Percentiles rank a stretch among this genome's conserved stretches.
These are phyloP conservation scores for Arctium minus DNA, from an alignment of 129 eudicot species.

Conservation along the genomic window DNA sequence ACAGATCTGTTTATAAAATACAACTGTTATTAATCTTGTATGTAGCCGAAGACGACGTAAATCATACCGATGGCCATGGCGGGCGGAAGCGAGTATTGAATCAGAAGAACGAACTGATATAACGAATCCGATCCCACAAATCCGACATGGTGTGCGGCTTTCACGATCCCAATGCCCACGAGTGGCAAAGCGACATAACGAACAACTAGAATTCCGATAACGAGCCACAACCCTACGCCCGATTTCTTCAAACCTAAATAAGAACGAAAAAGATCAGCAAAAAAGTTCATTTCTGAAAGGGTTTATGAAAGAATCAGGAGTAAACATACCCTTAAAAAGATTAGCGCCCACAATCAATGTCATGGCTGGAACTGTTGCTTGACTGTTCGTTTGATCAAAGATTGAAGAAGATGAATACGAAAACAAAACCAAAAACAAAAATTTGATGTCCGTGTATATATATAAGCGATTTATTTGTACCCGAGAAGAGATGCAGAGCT, in stretches of 20 bases:
- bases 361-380: conserved; percentile 66
- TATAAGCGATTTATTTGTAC: conserved; percentile 22
- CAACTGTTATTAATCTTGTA: background rate
- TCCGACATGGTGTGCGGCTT: conserved; percentile 48
- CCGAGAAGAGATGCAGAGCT: conserved; percentile 46
- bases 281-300: background rate
- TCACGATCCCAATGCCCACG: conserved; percentile 45
- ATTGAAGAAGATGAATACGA: background rate
- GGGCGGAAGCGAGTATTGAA: conserved; percentile 70
- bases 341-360: conserved; percentile 70
- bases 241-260: conserved; percentile 51
- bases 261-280: background rate
- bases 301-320: background rate
- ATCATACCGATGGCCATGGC: conserved; percentile 66
- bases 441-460: background rate
- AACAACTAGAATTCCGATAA: conserved; percentile 45
- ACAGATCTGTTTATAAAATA: background rate
- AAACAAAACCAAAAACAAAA: conserved; percentile 1
- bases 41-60: background rate
- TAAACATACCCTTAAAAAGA: conserved; percentile 43
- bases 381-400: conserved; percentile 32
- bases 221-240: conserved; percentile 33
- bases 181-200: conserved; percentile 54
- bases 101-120: conserved; percentile 61
- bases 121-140: conserved; percentile 52